Base-by-base conservation (phyloP, 2,329 filamentous ascomycete genomes). In the Coleophoma crateriformis region DNA sequence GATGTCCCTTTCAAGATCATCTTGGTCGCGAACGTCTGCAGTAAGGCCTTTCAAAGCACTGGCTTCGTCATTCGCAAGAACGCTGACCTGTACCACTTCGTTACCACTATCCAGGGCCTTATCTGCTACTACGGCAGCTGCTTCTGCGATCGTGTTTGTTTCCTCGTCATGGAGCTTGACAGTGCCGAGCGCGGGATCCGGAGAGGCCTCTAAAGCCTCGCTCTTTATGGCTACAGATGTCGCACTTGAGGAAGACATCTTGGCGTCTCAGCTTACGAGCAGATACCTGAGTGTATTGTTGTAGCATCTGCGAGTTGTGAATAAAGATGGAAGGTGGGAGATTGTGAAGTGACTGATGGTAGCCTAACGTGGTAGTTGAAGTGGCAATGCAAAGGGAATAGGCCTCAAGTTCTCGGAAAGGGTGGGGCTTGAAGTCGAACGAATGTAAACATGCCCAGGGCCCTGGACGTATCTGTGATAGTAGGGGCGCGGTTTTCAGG, bases 1-100 rank as follows among this genome's bases (percentile, higher is more conserved):
- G 55, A 97, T 95, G 62, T 96, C 90, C 54, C 90, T 80, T 67
- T 96, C 92, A 17, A 97, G 72, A 51, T 96, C 91, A 70, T 91
- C 85, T 66, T 97, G 92, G 61, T 96, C 84, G 50, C 89, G 83
- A 19, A 94, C 82, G 50, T 84, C 77, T 46, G 83, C 79, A 4
- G 85, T 83, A 38, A 90, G 70, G 40, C 78, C 78, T 50, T 76
- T 73, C 27, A 90, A 70, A 17, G 59, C 58, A 49, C 50, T 57
- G 22, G 62, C 62, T 57, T 66, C 64, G 45, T 66, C 63, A 33
- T 47, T 46, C 13, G 55, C 49, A 12, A 54, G 39, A 32, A 37
- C 35, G 34, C 22, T 22, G 20, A 34, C 15, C 19, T 48, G 45
- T 10, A 38, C 46, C 22, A 38, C 39, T 22, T 51, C 48, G 20